These are phyloP conservation scores for Penicillium sp. DNA, from an alignment of 2,329 filamentous ascomycete genomes.

Conservation along the genomic window DNA sequence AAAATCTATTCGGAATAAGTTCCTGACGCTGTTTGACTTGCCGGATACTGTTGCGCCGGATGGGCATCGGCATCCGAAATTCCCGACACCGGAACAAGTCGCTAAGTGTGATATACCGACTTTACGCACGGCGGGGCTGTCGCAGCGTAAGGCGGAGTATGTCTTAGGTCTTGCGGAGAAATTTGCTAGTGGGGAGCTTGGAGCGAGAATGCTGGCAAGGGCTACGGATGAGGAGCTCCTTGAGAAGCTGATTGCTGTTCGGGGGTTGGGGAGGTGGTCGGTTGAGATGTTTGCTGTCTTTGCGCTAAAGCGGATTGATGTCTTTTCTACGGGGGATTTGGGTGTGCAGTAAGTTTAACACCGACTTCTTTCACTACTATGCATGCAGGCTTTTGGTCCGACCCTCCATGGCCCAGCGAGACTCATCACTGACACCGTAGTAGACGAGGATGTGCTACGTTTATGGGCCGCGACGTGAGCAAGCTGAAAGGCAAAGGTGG, in stretches of 20 bases:
- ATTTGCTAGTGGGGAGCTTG: slow-evolving; percentile 71
- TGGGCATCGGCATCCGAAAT: slow-evolving; percentile 38
- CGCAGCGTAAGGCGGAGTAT: slow-evolving; percentile 94
- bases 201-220: slow-evolving; percentile 68
- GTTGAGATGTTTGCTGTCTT: slow-evolving; percentile 99
- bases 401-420: neutral
- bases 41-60: slow-evolving; percentile 22
- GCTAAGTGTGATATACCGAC: slow-evolving; percentile 58
- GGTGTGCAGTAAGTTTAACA: slow-evolving; percentile 69
- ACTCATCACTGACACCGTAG: slow-evolving; percentile 11
- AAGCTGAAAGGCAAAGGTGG: slow-evolving; percentile 75
- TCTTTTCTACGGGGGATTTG: slow-evolving; percentile 87
- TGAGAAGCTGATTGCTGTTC: slow-evolving; percentile 74
- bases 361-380: neutral
- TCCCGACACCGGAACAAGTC: slow-evolving; percentile 75
- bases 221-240: slow-evolving; percentile 84
- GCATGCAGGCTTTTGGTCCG: neutral
- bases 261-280: slow-evolving; percentile 83
- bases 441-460: slow-evolving; percentile 80
- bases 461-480: slow-evolving; percentile 73
- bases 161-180: slow-evolving; percentile 79
- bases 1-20: slow-evolving; percentile 80
- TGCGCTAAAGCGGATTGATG: slow-evolving; percentile 87
- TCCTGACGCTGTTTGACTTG: slow-evolving; percentile 66
- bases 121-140: slow-evolving; percentile 81